Evolutionary conservation across 257 asterid species (phyloP).

Genomic region (Ligustrum vulgare): DNA sequence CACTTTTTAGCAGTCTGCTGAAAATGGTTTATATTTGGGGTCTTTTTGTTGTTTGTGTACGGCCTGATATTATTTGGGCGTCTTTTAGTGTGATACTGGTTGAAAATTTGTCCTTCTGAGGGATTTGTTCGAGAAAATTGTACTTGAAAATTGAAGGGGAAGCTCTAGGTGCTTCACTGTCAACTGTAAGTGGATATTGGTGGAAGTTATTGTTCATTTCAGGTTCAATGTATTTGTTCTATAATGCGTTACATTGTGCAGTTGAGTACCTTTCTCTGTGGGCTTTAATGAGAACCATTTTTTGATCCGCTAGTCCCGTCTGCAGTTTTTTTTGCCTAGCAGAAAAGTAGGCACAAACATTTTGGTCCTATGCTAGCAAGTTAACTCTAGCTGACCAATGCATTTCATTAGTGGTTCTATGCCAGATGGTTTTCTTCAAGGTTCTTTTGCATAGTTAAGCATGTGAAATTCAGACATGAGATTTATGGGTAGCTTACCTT

Average conservation of each 20-base stretch:
- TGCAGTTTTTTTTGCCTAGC: not conserved
- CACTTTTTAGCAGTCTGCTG: not conserved
- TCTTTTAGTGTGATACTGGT: not conserved
- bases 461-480: not conserved
- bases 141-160: slow-evolving; percentile 9
- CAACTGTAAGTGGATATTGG: not conserved
- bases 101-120: not conserved
- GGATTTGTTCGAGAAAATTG: not conserved
- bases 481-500: not conserved
- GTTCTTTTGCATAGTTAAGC: slow-evolving; percentile 15
- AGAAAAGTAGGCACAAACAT: not conserved
- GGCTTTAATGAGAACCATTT: not conserved
- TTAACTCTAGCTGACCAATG: not conserved
- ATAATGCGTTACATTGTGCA: not conserved
- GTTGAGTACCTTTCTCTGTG: not conserved
- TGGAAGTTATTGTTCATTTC: slow-evolving; percentile 6
- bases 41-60: not conserved
- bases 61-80: not conserved
- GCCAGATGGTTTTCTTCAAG: slow-evolving; percentile 12
- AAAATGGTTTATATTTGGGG: slow-evolving; percentile 1
- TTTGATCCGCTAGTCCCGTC: not conserved
- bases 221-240: not conserved
- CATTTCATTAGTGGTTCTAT: slow-evolving; percentile 1
- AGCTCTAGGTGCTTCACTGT: slow-evolving; percentile 4
- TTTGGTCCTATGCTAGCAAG: slow-evolving; percentile 8